Evolutionary conservation across 257 asterid genomes (phyloP), one percentile per base, ranked within the genome.

Genomic region (Buddleja alternifolia): DNA sequence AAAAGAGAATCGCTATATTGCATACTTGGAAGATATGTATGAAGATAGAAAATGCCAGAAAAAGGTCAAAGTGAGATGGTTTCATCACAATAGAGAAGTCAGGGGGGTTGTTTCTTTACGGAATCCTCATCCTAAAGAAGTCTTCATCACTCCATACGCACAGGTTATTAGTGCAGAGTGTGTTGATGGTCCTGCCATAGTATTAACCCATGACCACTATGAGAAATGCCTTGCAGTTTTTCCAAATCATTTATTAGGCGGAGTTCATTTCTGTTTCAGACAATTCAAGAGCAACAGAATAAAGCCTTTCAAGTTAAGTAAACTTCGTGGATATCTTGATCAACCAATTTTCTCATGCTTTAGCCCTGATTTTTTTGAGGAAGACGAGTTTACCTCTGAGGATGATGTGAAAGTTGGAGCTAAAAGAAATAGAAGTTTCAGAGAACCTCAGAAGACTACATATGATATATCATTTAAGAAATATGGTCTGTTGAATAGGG

Each of bases 1-100:
- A 75, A 86, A 83, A 72, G 97, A 94, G 60, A 89, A 84, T 67
- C 96, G 81, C 54, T 80, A 91, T 70, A 80, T 94, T 60, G 97
- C 99, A 42, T 91, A 91, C 76, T 75, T 94, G 73, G 98, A 91
- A 80, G 99, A 94, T 73, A 87, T 94, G 97, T 94, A 94, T n/a
- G 98, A 91, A 84, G 98, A 94, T 75, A 73, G 88, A 59, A 94
- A 94, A 85, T 75, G 85, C 82, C 96, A 89, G 74, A 92, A 86
- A 84, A 94, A 89, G 80, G 98, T 89, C 76, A 94, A 89, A 86
- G 97, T 94, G 53, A 86, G 99, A 83, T 94, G 98, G 99, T 94
- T 94, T 78, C 97, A 94, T 80, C 86, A 89, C 57, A 83, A 82
- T 62, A 83, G 83, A 78, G 97, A 94, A 87, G 97, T 94, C 79